These are phyloP conservation scores for Lanmaoa pseudosensibilis DNA, from an alignment of 768 basidiomycete species.

Conservation along the genomic window DNA sequence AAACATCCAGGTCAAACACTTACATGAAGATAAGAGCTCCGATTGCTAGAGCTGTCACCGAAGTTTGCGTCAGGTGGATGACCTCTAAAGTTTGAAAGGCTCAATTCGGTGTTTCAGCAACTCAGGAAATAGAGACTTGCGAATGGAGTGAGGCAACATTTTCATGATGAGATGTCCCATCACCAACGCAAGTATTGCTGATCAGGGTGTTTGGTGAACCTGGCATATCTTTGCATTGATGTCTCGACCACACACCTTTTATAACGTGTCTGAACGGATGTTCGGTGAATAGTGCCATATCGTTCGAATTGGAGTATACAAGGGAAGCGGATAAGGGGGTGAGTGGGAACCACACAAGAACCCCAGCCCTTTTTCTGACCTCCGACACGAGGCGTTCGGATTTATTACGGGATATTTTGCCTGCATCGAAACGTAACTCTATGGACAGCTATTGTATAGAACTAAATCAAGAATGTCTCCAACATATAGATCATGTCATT, in stretches of 20 bases:
- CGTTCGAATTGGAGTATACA: slow-evolving; percentile 16
- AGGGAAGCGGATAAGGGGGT: slow-evolving; percentile 19
- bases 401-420: slow-evolving; percentile 15
- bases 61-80: slow-evolving; percentile 69
- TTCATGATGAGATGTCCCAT: slow-evolving; percentile 53
- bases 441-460: slow-evolving; percentile 12
- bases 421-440: slow-evolving; percentile 18
- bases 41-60: slow-evolving; percentile 67
- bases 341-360: slow-evolving; percentile 28
- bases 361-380: slow-evolving; percentile 23
- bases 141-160: slow-evolving; percentile 40
- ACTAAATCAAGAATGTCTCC: slow-evolving; percentile 2
- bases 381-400: slow-evolving; percentile 29
- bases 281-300: slow-evolving; percentile 33
- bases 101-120: slow-evolving; percentile 11
- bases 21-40: slow-evolving; percentile 66
- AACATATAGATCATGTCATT: slow-evolving; percentile 6
- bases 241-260: slow-evolving; percentile 25
- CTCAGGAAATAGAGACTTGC: slow-evolving; percentile 24
- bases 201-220: slow-evolving; percentile 14
- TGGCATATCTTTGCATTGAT: not conserved
- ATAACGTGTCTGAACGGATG: slow-evolving; percentile 36
- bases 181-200: slow-evolving; percentile 49
- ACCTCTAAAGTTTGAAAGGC: slow-evolving; percentile 44
- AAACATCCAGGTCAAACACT: slow-evolving; percentile 26